Conservation (phyloP, 805 yeast genomes). For the Candida gorgasii region DNA sequence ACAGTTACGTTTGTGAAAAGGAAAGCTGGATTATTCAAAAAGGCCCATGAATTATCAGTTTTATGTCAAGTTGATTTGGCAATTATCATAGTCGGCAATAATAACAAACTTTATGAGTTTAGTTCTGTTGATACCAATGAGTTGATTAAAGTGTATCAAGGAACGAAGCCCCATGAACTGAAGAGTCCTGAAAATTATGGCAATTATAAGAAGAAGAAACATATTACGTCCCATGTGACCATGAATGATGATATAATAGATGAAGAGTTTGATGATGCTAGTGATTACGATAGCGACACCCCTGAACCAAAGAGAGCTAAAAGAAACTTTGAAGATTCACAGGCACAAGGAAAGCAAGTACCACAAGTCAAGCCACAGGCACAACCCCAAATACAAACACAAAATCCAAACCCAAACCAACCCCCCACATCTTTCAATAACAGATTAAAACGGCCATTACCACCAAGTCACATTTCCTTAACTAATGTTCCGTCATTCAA, state of each 20-base stretch:
- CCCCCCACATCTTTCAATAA: not conserved
- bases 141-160: constrained; percentile 24
- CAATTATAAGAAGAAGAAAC: constrained; percentile 46
- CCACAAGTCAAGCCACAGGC: not conserved
- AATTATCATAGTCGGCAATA: constrained; percentile 81
- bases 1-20: constrained; percentile 89
- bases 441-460: constrained; percentile 13
- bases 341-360: not conserved
- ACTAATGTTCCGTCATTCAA: constrained; percentile 20
- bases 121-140: constrained; percentile 63
- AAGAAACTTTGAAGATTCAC: constrained; percentile 11
- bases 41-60: constrained; percentile 83
- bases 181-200: constrained; percentile 72
- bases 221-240: constrained; percentile 16
- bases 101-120: constrained; percentile 82
- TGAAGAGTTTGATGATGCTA: constrained; percentile 27
- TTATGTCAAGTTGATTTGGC: constrained; percentile 93
- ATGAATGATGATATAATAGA: constrained; percentile 20
- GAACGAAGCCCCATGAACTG: constrained; percentile 48
- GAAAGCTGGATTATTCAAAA: constrained; percentile 89
- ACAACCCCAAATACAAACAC: constrained; percentile 7
- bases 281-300: constrained; percentile 35
- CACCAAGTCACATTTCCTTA: constrained; percentile 22
- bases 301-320: constrained; percentile 37
- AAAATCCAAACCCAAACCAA: constrained; percentile 1